Evolutionary conservation across 805 yeast species (phyloP), one percentile per base, ranked within the genome.

Genomic region (Candida wancherniae): DNA sequence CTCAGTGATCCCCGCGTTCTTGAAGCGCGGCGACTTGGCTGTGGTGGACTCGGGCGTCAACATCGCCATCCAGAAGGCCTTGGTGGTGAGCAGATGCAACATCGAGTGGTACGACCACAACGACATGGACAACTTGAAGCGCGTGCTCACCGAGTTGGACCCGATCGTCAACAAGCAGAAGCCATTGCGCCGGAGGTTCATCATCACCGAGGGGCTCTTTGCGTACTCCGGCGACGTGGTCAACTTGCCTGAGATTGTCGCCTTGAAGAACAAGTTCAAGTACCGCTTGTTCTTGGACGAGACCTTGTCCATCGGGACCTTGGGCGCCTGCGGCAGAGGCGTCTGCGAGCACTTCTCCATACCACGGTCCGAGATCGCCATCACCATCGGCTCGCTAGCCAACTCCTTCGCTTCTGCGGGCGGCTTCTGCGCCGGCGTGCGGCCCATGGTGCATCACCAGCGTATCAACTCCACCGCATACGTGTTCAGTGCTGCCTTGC

Each of bases 11-110:
- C 95, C 97, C 5, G 87, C 96, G 28, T 92, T 92, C 57, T 71
- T 90, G 44, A 92, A 92, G 56, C 80, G 98, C 60, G 97, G 97
- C 44, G 98, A 92, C 57, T 71, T 84, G 40, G 78, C 87, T 40
- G 78, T 92, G 32, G 95, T 85, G 15, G 98, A 92, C 59, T 71
- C 81, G 30, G 82, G 82, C 18, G 78, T 80, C 21, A 76, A 73
- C 43, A 54, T 90, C 34, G 74, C 90, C 5, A 63, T 87, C 36
- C 97, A 90, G 63, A 90, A 87, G 54, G 97, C 96, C 5, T 71
- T 86, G 40, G 72, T 80, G 45, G 75, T 92, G 35, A 79, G 95
- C 28, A 80, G 98, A 55, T 83, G 95, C 47, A 81, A 84, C 33
- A 74, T 88, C 29, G 86, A 69, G 55, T 80, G 84, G 83, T 82